A percentile compares a stretch with the other conserved stretches of the same genome.
Conservation (phyloP, 805 yeast species). For the Schizosaccharomyces lindneri region DNA sequence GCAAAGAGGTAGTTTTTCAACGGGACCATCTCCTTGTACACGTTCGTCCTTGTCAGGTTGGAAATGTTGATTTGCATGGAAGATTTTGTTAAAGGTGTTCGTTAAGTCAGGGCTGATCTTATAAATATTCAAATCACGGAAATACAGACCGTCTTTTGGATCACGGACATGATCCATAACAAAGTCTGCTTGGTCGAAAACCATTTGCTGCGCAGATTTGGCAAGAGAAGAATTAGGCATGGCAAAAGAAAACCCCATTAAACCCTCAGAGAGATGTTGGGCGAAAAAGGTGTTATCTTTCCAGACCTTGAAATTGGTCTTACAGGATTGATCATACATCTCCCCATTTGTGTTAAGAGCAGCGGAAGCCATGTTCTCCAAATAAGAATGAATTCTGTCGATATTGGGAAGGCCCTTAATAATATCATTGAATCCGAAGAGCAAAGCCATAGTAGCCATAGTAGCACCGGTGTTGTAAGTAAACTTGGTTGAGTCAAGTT, state of each 20-base stretch:
- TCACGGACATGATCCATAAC: background rate
- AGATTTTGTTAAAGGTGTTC: background rate
- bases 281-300: constrained; percentile 16
- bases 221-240: background rate
- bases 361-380: background rate
- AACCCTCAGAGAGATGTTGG: constrained; percentile 1
- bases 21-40: background rate
- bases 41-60: background rate
- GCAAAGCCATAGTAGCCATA: constrained; percentile 25
- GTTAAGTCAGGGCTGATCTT: background rate
- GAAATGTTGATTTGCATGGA: background rate
- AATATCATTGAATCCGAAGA: background rate
- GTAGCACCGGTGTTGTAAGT: constrained; percentile 17
- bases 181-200: background rate
- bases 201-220: background rate
- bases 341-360: constrained; percentile 8
- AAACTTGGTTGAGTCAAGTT: background rate
- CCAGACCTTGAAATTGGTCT: constrained; percentile 25
- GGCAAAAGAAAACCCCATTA: background rate
- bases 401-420: background rate
- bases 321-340: constrained; percentile 31
- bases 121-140: background rate
- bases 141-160: background rate
- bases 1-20: background rate
- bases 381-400: background rate